A percentile compares a stretch with the other conserved stretches of the same genome.
These are phyloP conservation scores for Haplographium delicatum DNA, from an alignment of 495 filamentous ascomycete genomes.

Conservation along the genomic window DNA sequence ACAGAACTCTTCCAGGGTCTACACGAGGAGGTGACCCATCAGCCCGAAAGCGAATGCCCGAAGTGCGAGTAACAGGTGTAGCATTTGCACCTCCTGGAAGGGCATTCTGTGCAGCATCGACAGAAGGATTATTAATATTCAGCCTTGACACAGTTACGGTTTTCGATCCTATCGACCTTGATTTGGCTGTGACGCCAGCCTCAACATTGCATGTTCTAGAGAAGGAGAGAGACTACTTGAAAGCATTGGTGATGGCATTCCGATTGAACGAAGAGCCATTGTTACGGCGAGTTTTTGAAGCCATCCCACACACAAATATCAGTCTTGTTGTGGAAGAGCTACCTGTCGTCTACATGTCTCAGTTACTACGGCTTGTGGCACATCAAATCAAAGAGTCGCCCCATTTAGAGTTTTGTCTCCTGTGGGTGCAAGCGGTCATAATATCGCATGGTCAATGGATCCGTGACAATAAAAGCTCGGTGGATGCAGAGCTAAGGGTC, in stretches of 20 bases:
- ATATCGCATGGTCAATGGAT: conserved; percentile 77
- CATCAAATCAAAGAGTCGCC: conserved; percentile 82
- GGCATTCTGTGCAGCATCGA: conserved; percentile 90
- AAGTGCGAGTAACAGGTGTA: conserved; percentile 80
- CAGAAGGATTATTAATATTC: conserved; percentile 90
- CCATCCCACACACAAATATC: conserved; percentile 71
- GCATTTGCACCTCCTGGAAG: conserved; percentile 85
- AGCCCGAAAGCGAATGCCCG: conserved; percentile 65
- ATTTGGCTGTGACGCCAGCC: conserved; percentile 83
- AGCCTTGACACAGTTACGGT: conserved; percentile 71
- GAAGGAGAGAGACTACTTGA: conserved; percentile 74
- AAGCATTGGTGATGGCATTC: conserved; percentile 94
- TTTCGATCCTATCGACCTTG: conserved; percentile 95
- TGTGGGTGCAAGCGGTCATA: conserved; percentile 86
- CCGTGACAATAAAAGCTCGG: conserved; percentile 67
- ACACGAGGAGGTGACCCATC: conserved; percentile 77
- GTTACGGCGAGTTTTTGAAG: conserved; percentile 78
- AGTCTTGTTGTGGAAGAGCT: conserved; percentile 70
- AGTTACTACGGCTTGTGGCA: conserved; percentile 79
- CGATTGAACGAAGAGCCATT: conserved; percentile 77
- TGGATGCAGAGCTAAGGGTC: conserved; percentile 74
- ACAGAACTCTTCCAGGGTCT: conserved; percentile 80
- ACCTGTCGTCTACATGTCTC: conserved; percentile 79
- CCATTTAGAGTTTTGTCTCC: conserved; percentile 86
- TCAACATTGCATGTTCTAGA: conserved; percentile 70